Evolutionary conservation across 2,329 filamentous ascomycete genomes (phyloP).

Genomic region (Ophiostoma piceae): DNA sequence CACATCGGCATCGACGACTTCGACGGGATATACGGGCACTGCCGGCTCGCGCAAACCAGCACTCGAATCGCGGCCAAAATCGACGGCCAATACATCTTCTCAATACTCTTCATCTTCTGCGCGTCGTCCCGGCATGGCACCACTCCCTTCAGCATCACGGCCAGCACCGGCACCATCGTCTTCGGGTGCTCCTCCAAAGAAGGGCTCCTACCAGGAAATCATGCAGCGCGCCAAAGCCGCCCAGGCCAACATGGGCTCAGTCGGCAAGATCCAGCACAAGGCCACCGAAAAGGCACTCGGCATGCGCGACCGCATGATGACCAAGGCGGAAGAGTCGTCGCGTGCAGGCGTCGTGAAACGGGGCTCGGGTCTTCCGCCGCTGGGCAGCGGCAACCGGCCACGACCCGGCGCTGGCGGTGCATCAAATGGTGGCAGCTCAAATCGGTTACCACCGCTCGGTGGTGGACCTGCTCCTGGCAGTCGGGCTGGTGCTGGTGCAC

Average conservation of each 20-base stretch:
- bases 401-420: not conserved
- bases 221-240: constrained; percentile 66
- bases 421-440: not conserved
- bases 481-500: not conserved
- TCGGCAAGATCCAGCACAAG: constrained; percentile 71
- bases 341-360: constrained; percentile 15
- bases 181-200: constrained; percentile 52
- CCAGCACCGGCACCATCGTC: not conserved
- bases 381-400: constrained; percentile 12
- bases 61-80: not conserved
- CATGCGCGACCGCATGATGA: constrained; percentile 43
- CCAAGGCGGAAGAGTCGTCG: constrained; percentile 20
- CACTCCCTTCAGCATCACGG: not conserved
- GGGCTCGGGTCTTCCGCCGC: constrained; percentile 15
- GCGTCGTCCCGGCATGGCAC: not conserved
- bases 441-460: constrained; percentile 9
- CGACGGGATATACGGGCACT: constrained; percentile 17
- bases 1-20: constrained; percentile 6
- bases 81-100: not conserved
- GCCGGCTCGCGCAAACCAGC: constrained; percentile 15
- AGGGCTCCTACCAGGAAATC: constrained; percentile 69
- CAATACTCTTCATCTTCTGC: constrained; percentile 12
- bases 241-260: constrained; percentile 54
- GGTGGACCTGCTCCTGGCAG: not conserved
- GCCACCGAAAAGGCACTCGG: constrained; percentile 58